Evolutionary conservation across 768 basidiomycete species (phyloP).

Genomic region (Pisolithus albus): DNA sequence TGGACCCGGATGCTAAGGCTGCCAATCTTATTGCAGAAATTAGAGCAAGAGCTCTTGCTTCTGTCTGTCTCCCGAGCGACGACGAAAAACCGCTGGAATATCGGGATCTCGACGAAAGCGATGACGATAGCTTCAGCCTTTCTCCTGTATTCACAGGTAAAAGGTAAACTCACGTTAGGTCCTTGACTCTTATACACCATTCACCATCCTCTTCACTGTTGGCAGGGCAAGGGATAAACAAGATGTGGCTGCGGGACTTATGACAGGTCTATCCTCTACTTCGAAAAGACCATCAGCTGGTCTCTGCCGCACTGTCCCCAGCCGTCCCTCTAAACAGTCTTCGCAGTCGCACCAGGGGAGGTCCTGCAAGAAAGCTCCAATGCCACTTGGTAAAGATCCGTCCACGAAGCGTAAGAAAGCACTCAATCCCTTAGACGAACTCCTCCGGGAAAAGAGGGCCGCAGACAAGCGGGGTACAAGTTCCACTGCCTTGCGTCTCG

Average conservation of each 20-base stretch:
- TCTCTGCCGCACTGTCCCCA: neutral
- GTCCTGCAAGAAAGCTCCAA: slow-evolving; percentile 10
- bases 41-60: slow-evolving; percentile 53
- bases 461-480: slow-evolving; percentile 30
- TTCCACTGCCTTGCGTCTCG: slow-evolving; percentile 36
- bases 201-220: neutral
- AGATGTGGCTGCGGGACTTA: slow-evolving; percentile 15
- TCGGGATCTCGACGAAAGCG: slow-evolving; percentile 45
- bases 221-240: neutral
- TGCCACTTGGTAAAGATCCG: neutral
- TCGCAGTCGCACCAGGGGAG: slow-evolving; percentile 9
- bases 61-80: slow-evolving; percentile 36
- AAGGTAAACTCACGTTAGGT: neutral
- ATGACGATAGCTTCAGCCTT: slow-evolving; percentile 39
- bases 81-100: slow-evolving; percentile 31
- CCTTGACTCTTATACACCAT: neutral
- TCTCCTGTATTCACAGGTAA: slow-evolving; percentile 6
- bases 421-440: slow-evolving; percentile 47
- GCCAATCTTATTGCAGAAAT: slow-evolving; percentile 57
- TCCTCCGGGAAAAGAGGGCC: slow-evolving; percentile 46
- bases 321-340: neutral
- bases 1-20: slow-evolving; percentile 38
- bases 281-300: neutral
- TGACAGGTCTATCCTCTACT: slow-evolving; percentile 17
- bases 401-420: slow-evolving; percentile 15